Base-by-base conservation (phyloP, 495 filamentous ascomycete species). In the Lepidopterella palustris region DNA sequence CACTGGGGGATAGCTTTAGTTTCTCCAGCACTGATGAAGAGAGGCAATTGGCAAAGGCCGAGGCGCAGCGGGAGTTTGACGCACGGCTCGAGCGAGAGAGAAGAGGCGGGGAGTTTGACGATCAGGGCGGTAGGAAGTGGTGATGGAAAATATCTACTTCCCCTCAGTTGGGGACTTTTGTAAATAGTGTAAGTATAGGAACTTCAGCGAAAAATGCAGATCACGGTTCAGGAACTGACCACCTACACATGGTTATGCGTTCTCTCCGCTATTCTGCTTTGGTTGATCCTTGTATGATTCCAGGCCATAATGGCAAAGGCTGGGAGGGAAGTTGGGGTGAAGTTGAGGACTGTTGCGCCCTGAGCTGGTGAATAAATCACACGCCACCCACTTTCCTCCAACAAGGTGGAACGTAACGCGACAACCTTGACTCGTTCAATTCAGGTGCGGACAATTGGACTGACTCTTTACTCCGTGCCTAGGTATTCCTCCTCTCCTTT, bases 11-110 rank as follows among this genome's bases (percentile, higher is more conserved):
- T 52, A 71, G 67, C n/a, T 78, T 76, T 57, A 42, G 71, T 8
- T 78, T 75, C 29, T 70, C 71, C 9, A 64, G 48, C 0, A 64
- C 62, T 1, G 75, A 72, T 1, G 65, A 71, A 51, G 76, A 76
- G 52, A 66, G 67, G 21, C 56, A 67, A 9, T 62, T 71, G 42
- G 78, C 73, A 6, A 74, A 69, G 60, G 69, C 58, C 26, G 72
- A 80, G 62, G 76, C 78, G 53, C 79, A 81, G 69, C 70, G 64
- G 48, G 75, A 79, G 42, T 80, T 81, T 64, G 79, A 81, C 62
- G 73, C 69, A 26, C 58, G 68, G 20, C 65, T 81, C 27, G 78
- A 81, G 60, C 65, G 66, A 54, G 78, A 81, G 48, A 45, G 58
- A 23, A 45, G 25, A 45, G 58, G 58, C 10, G 23, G 29, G 13